Evolutionary conservation across 768 basidiomycete species (phyloP).

Genomic region (Wakefieldia striispora): DNA sequence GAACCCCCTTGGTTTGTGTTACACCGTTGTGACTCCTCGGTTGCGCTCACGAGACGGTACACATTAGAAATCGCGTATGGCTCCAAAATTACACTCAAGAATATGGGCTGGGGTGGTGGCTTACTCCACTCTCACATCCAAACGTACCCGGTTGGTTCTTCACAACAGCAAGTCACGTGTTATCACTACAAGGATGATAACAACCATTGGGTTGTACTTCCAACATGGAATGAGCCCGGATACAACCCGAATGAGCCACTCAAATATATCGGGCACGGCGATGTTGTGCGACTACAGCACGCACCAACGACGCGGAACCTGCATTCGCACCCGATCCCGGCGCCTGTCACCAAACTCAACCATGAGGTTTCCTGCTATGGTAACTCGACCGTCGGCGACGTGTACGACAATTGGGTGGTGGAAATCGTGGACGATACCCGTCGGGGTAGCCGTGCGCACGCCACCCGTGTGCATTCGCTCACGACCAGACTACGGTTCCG

Average conservation of each 20-base stretch:
- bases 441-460: constrained; percentile 53
- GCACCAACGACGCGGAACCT: constrained; percentile 82
- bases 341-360: constrained; percentile 86
- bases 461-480: constrained; percentile 78
- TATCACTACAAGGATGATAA: constrained; percentile 99
- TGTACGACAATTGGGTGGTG: constrained; percentile 87
- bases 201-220: constrained; percentile 85
- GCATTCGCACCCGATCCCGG: constrained; percentile 86
- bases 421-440: constrained; percentile 92
- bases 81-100: constrained; percentile 90
- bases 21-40: background rate
- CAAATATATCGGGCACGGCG: constrained; percentile 70
- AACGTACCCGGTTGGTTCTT: constrained; percentile 86
- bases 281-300: constrained; percentile 80
- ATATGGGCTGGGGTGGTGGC: constrained; percentile 97
- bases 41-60: background rate
- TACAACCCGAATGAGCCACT: constrained; percentile 67
- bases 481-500: constrained; percentile 87
- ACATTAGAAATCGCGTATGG: constrained; percentile 82
- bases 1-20: constrained; percentile 75
- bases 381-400: constrained; percentile 83
- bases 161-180: constrained; percentile 96
- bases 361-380: constrained; percentile 95
- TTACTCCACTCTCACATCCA: constrained; percentile 97
- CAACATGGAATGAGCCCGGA: constrained; percentile 72